Conservation (phyloP, 176 grass and related monocot genomes). For the Rhynchospora tenuis region DNA sequence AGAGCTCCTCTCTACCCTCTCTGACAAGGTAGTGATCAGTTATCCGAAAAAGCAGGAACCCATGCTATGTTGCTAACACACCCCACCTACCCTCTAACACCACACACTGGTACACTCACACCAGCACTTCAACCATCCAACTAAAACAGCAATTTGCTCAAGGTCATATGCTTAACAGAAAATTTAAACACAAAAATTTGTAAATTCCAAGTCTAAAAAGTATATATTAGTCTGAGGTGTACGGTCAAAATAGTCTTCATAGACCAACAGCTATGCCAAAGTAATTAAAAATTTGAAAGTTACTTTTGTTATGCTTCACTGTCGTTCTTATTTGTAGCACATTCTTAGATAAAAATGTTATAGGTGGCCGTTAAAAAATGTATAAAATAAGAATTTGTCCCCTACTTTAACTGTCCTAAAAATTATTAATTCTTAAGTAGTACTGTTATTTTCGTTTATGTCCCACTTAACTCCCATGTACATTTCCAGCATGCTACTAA, state of each 20-base stretch:
- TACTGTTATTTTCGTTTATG: neutral
- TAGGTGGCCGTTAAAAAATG: neutral
- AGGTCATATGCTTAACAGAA: neutral
- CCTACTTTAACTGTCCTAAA: neutral
- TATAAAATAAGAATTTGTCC: neutral
- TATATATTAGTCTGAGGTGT: neutral
- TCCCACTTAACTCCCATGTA: neutral
- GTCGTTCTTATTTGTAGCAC: neutral
- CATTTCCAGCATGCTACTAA: neutral
- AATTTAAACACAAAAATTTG: neutral
- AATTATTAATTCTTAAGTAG: neutral
- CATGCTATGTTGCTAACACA: neutral
- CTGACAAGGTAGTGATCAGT: neutral
- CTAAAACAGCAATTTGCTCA: neutral
- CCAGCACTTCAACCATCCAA: neutral
- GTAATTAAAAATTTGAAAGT: constrained; percentile 3
- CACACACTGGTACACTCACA: too few species aligned
- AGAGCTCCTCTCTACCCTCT: neutral
- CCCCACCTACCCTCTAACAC: neutral
- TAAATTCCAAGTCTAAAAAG: neutral
- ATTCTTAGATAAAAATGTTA: neutral
- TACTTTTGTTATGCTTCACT: neutral
- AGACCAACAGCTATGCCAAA: neutral
- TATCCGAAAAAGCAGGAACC: neutral
- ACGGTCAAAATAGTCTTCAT: neutral